These are phyloP conservation scores for Volvariella surrecta DNA, from an alignment of 1,284 basidiomycete genomes.

Conservation along the genomic window DNA sequence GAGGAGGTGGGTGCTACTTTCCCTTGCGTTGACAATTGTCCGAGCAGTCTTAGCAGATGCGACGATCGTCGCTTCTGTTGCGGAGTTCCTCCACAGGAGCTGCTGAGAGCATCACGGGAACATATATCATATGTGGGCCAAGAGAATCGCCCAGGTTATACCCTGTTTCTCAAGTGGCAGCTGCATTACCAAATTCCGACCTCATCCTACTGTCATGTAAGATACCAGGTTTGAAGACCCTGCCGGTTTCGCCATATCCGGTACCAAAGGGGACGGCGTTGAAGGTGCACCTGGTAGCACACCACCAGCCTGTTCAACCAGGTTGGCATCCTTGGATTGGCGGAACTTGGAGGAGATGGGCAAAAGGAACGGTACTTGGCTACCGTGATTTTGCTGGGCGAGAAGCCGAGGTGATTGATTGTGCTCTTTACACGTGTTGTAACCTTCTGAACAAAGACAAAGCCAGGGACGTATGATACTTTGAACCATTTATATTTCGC, in stretches of 20 bases:
- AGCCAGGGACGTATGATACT: slow-evolving; percentile 67
- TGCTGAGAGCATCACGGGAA: slow-evolving; percentile 26
- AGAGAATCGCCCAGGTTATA: slow-evolving; percentile 24
- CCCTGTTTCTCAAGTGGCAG: slow-evolving; percentile 41
- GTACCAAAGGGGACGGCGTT: slow-evolving; percentile 40
- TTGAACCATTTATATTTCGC: slow-evolving; percentile 51
- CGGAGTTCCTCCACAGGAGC: slow-evolving; percentile 10
- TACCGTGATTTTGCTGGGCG: slow-evolving; percentile 54
- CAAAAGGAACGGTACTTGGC: slow-evolving; percentile 39
- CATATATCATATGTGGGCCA: slow-evolving; percentile 31
- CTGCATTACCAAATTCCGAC: slow-evolving; percentile 54
- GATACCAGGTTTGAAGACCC: slow-evolving; percentile 27
- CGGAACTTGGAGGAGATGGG: slow-evolving; percentile 49
- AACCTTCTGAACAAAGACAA: slow-evolving; percentile 1
- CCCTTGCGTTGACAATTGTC: background rate
- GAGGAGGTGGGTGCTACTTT: slow-evolving; percentile 37
- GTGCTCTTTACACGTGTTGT: background rate
- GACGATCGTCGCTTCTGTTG: slow-evolving; percentile 28
- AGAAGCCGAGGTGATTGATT: slow-evolving; percentile 39
- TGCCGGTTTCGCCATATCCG: slow-evolving; percentile 67
- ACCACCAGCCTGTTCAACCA: slow-evolving; percentile 29
- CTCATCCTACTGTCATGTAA: slow-evolving; percentile 39
- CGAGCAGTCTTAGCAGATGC: slow-evolving; percentile 27
- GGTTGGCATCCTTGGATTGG: slow-evolving; percentile 47
- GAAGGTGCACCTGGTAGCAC: slow-evolving; percentile 47